These are phyloP conservation scores for Luzula sylvatica DNA, from an alignment of 176 grass and related monocot genomes.

Conservation along the genomic window DNA sequence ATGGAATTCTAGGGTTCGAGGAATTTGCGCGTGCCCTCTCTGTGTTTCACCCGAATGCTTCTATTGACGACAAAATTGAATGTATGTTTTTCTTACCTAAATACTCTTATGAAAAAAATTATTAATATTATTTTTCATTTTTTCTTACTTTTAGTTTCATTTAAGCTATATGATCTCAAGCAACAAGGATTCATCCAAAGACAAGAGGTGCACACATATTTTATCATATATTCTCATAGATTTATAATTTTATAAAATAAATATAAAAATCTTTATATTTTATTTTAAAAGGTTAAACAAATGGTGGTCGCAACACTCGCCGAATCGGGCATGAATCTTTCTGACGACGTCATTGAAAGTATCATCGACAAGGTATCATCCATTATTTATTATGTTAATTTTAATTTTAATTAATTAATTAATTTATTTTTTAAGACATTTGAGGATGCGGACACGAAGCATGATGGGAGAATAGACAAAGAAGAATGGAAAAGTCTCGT, in stretches of 20 bases:
- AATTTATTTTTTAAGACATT: constrained; percentile 18
- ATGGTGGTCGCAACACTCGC: constrained; percentile 23
- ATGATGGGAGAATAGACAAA: constrained; percentile 27
- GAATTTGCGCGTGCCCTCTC: constrained; percentile 90
- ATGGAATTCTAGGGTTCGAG: constrained; percentile 88
- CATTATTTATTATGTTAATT: too few species aligned
- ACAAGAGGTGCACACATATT: constrained; percentile 51
- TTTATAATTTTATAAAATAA: neutral
- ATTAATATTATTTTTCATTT: constrained; percentile 2
- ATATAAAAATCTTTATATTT: neutral
- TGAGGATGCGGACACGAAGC: constrained; percentile 24
- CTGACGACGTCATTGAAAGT: constrained; percentile 19
- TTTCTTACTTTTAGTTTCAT: constrained; percentile 51
- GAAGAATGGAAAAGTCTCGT: constrained; percentile 23
- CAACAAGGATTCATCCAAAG: constrained; percentile 97
- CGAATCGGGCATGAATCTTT: constrained; percentile 26
- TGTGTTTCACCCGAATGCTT: constrained; percentile 96
- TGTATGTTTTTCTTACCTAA: constrained; percentile 54
- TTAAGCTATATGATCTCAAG: constrained; percentile 95
- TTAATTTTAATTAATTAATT: neutral
- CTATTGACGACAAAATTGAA: constrained; percentile 68
- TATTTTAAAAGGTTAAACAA: constrained; percentile 17
- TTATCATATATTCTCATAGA: too few species aligned
- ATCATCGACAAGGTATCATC: constrained; percentile 17
- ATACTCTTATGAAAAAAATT: too few species aligned